phyloP scores from a whole-genome alignment of 148 eudicot genomes.

The Camellia japonica region DNA sequence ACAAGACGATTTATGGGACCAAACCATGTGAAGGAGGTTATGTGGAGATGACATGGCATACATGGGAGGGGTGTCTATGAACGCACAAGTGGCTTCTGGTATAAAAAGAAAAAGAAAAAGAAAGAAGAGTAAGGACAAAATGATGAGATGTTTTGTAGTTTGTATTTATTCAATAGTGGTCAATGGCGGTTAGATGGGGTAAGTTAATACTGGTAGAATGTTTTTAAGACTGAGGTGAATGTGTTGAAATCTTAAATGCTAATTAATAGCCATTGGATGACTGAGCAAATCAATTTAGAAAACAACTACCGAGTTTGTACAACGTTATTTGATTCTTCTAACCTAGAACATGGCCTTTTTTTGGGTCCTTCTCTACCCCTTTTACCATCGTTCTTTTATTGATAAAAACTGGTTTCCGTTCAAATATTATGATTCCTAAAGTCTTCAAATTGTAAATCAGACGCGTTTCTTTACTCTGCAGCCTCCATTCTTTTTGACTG shows the following conservation, averaged over 20 bases:
- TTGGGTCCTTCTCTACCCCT: not conserved
- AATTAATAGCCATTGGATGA: not conserved
- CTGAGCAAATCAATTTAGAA: constrained; percentile 1
- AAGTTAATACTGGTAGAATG: not conserved
- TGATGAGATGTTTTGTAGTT: not conserved
- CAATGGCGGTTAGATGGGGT: not conserved
- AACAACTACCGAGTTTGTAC: not conserved
- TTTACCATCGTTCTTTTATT: not conserved
- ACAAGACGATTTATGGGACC: not conserved
- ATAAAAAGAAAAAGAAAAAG: not conserved
- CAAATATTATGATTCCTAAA: not conserved
- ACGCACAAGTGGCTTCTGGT: not conserved
- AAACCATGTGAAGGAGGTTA: not conserved
- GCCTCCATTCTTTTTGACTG: not conserved
- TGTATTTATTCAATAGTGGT: not conserved
- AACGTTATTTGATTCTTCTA: not conserved
- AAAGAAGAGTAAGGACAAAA: not conserved
- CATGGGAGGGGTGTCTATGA: not conserved
- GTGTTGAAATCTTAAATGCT: not conserved
- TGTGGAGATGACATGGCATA: not conserved
- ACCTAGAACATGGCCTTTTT: not conserved
- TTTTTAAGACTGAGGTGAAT: not conserved
- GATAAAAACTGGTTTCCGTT: not conserved
- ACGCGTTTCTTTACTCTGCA: not conserved
- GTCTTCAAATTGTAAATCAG: not conserved